A percentile compares a stretch with the other conserved stretches of the same genome.
These are phyloP conservation scores for Tricholoma furcatifolium DNA, from an alignment of 768 basidiomycete species.

Conservation along the genomic window DNA sequence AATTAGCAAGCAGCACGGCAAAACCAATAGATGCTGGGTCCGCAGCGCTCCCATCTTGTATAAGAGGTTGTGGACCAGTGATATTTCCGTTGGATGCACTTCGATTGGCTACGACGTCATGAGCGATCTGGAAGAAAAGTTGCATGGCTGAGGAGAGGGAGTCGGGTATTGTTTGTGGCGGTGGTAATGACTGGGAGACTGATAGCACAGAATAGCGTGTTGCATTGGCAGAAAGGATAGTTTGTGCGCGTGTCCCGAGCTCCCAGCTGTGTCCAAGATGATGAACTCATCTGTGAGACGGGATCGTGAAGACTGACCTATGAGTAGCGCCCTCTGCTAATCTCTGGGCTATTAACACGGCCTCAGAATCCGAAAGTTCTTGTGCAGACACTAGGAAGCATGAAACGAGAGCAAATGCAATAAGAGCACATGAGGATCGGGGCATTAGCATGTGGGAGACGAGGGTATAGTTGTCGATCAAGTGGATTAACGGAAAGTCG, in stretches of 20 bases:
- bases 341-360: conserved; percentile 7
- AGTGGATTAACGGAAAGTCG: too few species aligned
- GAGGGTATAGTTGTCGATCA: too few species aligned
- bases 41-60: conserved; percentile 57
- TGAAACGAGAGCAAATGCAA: too few species aligned
- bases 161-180: conserved; percentile 31
- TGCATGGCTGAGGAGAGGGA: conserved; percentile 35
- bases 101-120: conserved; percentile 47
- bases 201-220: conserved; percentile 46
- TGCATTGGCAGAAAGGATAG: conserved; percentile 45
- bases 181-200: conserved; percentile 29
- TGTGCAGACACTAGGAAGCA: too few species aligned
- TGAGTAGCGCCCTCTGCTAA: conserved; percentile 34
- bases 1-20: conserved; percentile 58
- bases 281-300: neutral
- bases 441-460: too few species aligned
- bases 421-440: too few species aligned
- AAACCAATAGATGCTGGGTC: conserved; percentile 83
- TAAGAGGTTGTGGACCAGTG: conserved; percentile 56
- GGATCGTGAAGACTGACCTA: conserved; percentile 28
- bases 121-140: conserved; percentile 58
- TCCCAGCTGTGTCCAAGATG: conserved; percentile 43
- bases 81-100: conserved; percentile 38
- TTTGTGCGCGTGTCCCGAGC: conserved; percentile 52
- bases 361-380: too few species aligned